Conservation (phyloP, 2,329 filamentous ascomycete species). For the Sporothrix protearum region DNA sequence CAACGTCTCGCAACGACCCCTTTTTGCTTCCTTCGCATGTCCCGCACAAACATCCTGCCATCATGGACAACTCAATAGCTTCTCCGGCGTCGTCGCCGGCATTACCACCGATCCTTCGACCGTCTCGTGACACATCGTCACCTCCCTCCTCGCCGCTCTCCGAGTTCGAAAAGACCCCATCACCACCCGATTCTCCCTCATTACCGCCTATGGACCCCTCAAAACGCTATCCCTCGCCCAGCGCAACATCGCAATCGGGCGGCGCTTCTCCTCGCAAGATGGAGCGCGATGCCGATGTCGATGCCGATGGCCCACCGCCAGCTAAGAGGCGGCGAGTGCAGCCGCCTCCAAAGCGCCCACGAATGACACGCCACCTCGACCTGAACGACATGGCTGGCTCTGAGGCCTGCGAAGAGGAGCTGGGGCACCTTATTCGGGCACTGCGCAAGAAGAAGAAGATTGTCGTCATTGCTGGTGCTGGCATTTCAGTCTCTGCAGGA, state of each 20-base stretch:
- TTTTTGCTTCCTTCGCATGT: neutral
- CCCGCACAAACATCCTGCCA: neutral
- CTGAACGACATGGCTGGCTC: conserved; percentile 52
- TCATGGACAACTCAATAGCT: conserved; percentile 24
- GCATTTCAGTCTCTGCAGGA: conserved; percentile 93
- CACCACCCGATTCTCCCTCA: conserved; percentile 46
- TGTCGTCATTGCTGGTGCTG: conserved; percentile 91
- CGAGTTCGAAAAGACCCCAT: conserved; percentile 51
- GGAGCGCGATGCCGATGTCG: conserved; percentile 36
- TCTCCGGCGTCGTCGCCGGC: conserved; percentile 21
- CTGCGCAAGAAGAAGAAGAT: conserved; percentile 92
- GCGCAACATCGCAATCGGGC: conserved; percentile 46
- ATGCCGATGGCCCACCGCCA: conserved; percentile 61
- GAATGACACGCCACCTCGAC: conserved; percentile 79
- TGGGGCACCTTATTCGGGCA: conserved; percentile 68
- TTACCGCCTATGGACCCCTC: conserved; percentile 38
- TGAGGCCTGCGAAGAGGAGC: conserved; percentile 51
- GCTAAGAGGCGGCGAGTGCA: conserved; percentile 69
- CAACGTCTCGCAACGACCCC: neutral
- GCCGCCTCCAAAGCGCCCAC: conserved; percentile 50
- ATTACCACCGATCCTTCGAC: neutral
- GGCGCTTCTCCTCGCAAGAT: conserved; percentile 51
- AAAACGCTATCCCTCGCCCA: conserved; percentile 53
- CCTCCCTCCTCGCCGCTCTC: conserved; percentile 39
- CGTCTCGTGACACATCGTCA: conserved; percentile 13